phyloP scores from a whole-genome alignment of 257 asterid genomes.

The Linaria vulgaris region DNA sequence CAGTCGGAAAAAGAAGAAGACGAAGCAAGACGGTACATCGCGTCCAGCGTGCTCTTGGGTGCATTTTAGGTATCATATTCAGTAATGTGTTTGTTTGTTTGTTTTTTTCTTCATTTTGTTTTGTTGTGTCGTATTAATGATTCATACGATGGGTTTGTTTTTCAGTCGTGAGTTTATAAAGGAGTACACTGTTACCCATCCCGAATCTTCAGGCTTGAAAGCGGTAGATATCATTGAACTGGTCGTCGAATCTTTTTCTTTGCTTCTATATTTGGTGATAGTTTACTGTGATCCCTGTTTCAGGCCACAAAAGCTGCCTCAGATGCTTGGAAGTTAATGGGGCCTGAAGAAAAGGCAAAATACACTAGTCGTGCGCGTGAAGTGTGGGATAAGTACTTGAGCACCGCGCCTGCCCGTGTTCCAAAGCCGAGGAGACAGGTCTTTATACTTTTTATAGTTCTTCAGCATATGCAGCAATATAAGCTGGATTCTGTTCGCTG shows the following conservation, averaged over 20 bases:
- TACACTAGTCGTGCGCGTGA: slow-evolving; percentile 95
- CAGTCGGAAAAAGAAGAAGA: slow-evolving; percentile 72
- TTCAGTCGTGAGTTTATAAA: slow-evolving; percentile 89
- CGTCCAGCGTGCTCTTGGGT: slow-evolving; percentile 99
- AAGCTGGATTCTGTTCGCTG: slow-evolving; percentile 12
- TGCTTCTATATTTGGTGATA: slow-evolving; percentile 14
- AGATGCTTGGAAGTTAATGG: slow-evolving; percentile 94
- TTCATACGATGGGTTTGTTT: slow-evolving; percentile 21
- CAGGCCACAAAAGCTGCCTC: slow-evolving; percentile 99
- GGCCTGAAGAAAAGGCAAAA: slow-evolving; percentile 84
- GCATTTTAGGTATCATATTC: slow-evolving; percentile 69
- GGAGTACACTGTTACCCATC: slow-evolving; percentile 93
- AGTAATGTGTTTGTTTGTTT: not conserved
- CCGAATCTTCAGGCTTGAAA: slow-evolving; percentile 93
- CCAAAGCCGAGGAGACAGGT: slow-evolving; percentile 95
- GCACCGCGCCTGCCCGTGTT: slow-evolving; percentile 71
- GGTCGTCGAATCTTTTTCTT: slow-evolving; percentile 17
- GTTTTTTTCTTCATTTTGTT: not conserved
- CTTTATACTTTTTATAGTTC: slow-evolving; percentile 12
- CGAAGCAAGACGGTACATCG: slow-evolving; percentile 66
- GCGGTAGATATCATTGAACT: slow-evolving; percentile 49
- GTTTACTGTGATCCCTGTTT: slow-evolving; percentile 17
- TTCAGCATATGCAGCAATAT: not conserved
- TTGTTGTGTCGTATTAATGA: slow-evolving; percentile 24
- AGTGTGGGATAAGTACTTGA: slow-evolving; percentile 91